These are phyloP conservation scores for Hypoxylon rubiginosum DNA, from an alignment of 2,329 filamentous ascomycete species.

Conservation along the genomic window DNA sequence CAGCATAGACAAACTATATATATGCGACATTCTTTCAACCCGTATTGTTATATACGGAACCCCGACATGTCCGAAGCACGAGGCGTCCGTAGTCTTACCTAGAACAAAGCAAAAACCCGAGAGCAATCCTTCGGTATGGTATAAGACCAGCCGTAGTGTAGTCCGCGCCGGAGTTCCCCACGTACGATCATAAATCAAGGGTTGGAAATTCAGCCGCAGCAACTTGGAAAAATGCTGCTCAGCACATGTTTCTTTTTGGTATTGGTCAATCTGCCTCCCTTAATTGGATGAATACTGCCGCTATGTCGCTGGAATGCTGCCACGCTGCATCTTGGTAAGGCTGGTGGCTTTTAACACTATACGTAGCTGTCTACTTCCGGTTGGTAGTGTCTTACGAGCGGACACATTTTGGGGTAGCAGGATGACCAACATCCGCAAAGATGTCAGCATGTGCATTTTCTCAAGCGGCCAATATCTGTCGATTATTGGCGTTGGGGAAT, in stretches of 20 bases:
- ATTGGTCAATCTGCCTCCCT: not conserved
- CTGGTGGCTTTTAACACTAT: not conserved
- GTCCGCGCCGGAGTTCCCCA: conserved; percentile 37
- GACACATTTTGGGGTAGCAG: conserved; percentile 10
- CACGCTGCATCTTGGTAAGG: not conserved
- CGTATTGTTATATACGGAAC: conserved; percentile 19
- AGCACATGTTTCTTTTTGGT: not conserved
- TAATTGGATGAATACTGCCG: not conserved
- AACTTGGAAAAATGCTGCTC: not conserved
- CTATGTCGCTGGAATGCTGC: conserved; percentile 6
- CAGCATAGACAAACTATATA: conserved; percentile 18
- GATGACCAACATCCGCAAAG: conserved; percentile 1
- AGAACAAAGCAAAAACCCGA: not conserved
- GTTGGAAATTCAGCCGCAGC: not conserved
- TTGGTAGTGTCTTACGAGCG: not conserved
- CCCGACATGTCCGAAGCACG: conserved; percentile 28
- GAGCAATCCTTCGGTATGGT: conserved; percentile 16
- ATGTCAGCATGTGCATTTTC: conserved; percentile 3
- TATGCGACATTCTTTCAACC: conserved; percentile 9
- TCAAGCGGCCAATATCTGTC: not conserved
- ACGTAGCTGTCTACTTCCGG: not conserved
- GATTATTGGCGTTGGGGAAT: not conserved
- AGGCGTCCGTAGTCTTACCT: conserved; percentile 1
- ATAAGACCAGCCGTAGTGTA: not conserved
- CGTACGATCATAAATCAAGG: conserved; percentile 12